Conservation (phyloP, 2,329 filamentous ascomycete species). For the Aspergillus sp. region DNA sequence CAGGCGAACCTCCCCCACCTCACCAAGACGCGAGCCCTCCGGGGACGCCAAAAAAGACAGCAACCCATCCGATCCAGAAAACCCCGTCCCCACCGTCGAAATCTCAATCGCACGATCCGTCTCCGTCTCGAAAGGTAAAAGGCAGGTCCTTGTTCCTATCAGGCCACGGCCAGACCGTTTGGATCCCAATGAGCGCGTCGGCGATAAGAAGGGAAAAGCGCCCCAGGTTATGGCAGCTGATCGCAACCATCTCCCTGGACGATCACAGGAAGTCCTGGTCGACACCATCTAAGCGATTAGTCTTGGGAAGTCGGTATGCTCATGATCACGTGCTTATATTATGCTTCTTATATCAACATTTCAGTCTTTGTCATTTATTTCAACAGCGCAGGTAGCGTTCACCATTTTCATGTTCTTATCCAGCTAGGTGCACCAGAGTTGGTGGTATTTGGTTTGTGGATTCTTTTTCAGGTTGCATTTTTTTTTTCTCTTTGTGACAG, state of each 20-base stretch:
- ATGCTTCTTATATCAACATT: conserved; percentile 1
- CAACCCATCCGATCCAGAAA: conserved; percentile 9
- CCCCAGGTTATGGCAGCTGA: conserved; percentile 33
- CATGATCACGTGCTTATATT: neutral
- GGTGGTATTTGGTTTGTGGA: neutral
- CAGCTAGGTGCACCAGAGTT: neutral
- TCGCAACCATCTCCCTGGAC: conserved; percentile 32
- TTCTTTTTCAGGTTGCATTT: neutral
- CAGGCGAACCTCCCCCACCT: neutral
- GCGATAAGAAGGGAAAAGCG: conserved; percentile 29
- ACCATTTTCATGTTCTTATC: neutral
- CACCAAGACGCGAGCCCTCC: conserved; percentile 22
- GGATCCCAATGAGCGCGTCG: conserved; percentile 30
- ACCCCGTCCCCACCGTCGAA: conserved; percentile 29
- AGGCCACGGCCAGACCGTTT: conserved; percentile 27
- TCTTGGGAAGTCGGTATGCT: neutral
- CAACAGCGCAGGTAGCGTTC: conserved; percentile 5
- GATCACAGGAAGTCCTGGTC: conserved; percentile 37
- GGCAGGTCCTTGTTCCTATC: conserved; percentile 42
- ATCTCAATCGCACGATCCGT: conserved; percentile 44
- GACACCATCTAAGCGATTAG: conserved; percentile 25
- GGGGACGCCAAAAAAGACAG: conserved; percentile 16
- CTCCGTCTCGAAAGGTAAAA: conserved; percentile 38
- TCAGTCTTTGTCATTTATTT: neutral
- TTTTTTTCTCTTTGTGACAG: neutral